Evolutionary conservation across 805 yeast genomes (phyloP), one percentile per base, ranked within the genome.

Genomic region (Metschnikowia gelsemii): DNA sequence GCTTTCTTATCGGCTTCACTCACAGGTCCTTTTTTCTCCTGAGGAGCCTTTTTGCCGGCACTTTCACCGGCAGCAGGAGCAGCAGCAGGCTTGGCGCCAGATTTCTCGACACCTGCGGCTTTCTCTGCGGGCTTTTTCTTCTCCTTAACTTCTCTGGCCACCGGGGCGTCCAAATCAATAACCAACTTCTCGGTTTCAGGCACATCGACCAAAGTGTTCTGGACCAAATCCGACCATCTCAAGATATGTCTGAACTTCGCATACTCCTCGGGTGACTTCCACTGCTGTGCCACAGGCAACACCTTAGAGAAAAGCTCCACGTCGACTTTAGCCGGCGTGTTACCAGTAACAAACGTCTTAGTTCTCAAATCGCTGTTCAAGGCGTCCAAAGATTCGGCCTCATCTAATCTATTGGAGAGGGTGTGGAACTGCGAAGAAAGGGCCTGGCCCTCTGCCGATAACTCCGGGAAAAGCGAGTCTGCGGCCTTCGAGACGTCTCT

Each of bases 191-290:
- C 76, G n/a, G 63, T 73, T 45, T 66, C 75, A 38, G 78, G 73
- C 24, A 82, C 77, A 12, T 73, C 73, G 35, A 76, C 72, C 50
- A 79, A 63, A 24, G 81, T 68, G 57, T 82, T 78, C 70, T 93
- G 98, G 45, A 93, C 67, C 54, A 87, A 77, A 56, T 90, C 97
- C 18, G 80, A 78, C 98, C 98, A 93, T 76, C 99, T 84, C 47
- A 88, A 67, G 45, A 91, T 73, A 65, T 91, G 97, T 76, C 97
- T 85, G 62, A 72, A 71, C 35, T 73, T 64, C 35, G 82, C 80
- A 51, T 81, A 66, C 29, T 81, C 78, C 25, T 77, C 80, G 32
- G 61, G 54, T 8, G 78, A 60, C 18, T 75, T 65, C 77, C 87
- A 78, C 46, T 72, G 65, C 39, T 70, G 68, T 28, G 84, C 79